phyloP scores from a whole-genome alignment of 306 rosid genomes.

The Vigna nakashimae region DNA sequence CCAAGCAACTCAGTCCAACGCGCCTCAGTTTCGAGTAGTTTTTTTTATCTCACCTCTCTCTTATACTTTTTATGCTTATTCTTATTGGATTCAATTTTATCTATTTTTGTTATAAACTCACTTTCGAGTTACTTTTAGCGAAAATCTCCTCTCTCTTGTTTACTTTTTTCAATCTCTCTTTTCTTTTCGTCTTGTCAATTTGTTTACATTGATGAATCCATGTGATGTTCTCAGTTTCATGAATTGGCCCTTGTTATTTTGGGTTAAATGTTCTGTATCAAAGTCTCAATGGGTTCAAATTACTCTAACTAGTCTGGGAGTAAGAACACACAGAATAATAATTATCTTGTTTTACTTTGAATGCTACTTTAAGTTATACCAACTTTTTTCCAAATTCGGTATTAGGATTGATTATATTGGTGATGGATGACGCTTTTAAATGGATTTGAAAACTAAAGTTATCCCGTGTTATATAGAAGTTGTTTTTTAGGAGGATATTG shows the following conservation, averaged over 20 bases:
- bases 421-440: background rate
- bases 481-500: background rate
- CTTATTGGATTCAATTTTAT: background rate
- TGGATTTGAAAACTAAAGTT: background rate
- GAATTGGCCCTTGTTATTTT: background rate
- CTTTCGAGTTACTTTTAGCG: background rate
- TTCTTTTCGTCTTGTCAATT: background rate
- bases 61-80: background rate
- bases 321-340: background rate
- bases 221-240: background rate
- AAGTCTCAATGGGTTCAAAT: background rate
- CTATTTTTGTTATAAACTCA: background rate
- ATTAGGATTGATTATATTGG: background rate
- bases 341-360: too few species aligned
- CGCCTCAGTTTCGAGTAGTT: slow-evolving; percentile 92
- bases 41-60: slow-evolving; percentile 47
- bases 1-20: slow-evolving; percentile 74
- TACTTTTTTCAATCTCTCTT: background rate
- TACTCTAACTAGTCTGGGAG: background rate
- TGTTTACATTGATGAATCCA: background rate
- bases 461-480: too few species aligned
- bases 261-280: background rate
- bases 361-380: too few species aligned
- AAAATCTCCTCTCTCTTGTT: background rate
- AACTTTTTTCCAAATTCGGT: background rate